Conservation (phyloP, 495 filamentous ascomycete species). For the Lophiostoma macrostomum region DNA sequence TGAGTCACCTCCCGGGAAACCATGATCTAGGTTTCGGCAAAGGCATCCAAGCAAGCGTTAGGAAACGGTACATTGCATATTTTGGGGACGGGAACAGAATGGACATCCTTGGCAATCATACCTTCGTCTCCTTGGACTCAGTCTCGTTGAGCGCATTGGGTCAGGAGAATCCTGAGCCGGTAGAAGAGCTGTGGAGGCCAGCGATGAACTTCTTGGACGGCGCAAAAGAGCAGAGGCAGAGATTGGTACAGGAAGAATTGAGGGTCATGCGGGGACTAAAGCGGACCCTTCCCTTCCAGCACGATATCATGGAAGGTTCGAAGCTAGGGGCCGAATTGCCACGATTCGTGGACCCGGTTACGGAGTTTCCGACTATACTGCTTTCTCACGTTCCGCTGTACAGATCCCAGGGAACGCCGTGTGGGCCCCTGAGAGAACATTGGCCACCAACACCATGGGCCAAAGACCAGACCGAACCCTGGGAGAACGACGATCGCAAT, state of each 20-base stretch:
- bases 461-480: slow-evolving; percentile 51
- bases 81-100: slow-evolving; percentile 88
- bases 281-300: slow-evolving; percentile 27
- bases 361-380: slow-evolving; percentile 75
- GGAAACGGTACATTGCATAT: slow-evolving; percentile 78
- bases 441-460: slow-evolving; percentile 66
- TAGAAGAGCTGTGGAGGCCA: slow-evolving; percentile 64
- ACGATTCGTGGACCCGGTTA: slow-evolving; percentile 30
- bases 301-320: slow-evolving; percentile 30
- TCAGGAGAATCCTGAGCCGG: slow-evolving; percentile 45
- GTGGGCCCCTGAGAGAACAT: slow-evolving; percentile 83
- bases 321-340: slow-evolving; percentile 25
- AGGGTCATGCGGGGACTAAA: slow-evolving; percentile 46
- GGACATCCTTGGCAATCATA: slow-evolving; percentile 91
- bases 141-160: slow-evolving; percentile 77
- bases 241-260: slow-evolving; percentile 55
- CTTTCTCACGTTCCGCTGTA: slow-evolving; percentile 90
- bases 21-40: slow-evolving; percentile 94
- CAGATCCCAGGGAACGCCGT: slow-evolving; percentile 74
- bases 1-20: slow-evolving; percentile 85
- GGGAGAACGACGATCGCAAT: slow-evolving; percentile 69
- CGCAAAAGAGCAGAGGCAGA: slow-evolving; percentile 49
- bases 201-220: slow-evolving; percentile 71
- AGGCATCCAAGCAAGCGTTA: slow-evolving; percentile 73
- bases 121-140: slow-evolving; percentile 85